Base-by-base conservation (phyloP, 371 early-diverging fungal genomes). In the Mucor plumbeus region DNA sequence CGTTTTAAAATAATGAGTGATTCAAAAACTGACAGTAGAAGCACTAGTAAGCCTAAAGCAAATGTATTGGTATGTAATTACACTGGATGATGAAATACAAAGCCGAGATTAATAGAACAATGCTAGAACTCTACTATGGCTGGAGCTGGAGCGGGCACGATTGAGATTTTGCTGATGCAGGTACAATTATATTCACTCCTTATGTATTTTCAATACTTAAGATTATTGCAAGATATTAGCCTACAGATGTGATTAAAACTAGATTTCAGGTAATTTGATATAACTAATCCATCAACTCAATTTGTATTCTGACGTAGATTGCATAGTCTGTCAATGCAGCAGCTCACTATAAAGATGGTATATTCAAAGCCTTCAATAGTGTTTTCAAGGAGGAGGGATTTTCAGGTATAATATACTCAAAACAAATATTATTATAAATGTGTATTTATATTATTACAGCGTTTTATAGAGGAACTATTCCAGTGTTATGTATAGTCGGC, bases 401-500 rank as follows among this genome's bases (percentile, higher is more conserved):
- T 39, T 31, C 67, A 35, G 77, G 74, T 74, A 74, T n/a, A 31
- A 13, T 3, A 26, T 36, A 35, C 3, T 3, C 35, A 19, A 9
- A 6, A 34, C 21, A 21, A 5, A 21, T 5, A 47, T 35, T 5
- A 9, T 38, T 38, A 9, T 1, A 38, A 9, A 38, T 38, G 5
- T 21, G 4, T 31, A 2, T 19, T 53, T 0, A 53, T 13, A 31
- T 6, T 31, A 31, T 4, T 26, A 8, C 10, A 78, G 85, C 82
- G 3, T 74, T 85, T 14, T 85, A 85, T 31, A 65, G 82, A 67
- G 85, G 85, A 38, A 85, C 83, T 3, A 57, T 75, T 2, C 85
- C 85, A 13, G 83, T 83, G 2, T 48, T 85, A 34, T 82, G 82
- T 66, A 85, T 85, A 57, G 85, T 83, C 10, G 78, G 80, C 1